Evolutionary conservation across 306 rosid genomes (phyloP).

Genomic region (Pyrus betulifolia): DNA sequence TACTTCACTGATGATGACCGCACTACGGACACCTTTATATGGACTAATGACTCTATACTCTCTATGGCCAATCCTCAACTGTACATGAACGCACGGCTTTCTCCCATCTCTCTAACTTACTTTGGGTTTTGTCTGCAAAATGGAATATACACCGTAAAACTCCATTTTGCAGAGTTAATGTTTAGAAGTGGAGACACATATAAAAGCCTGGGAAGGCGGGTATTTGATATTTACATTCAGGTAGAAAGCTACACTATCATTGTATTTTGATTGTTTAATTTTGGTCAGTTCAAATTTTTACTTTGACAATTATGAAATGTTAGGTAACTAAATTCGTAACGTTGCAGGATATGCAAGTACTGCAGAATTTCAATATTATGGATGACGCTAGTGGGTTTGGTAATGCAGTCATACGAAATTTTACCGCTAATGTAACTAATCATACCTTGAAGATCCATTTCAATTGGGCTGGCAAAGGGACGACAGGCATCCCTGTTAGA

Average conservation of each 20-base stretch:
- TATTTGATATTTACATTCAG: constrained; percentile 43
- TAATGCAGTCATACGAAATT: not conserved
- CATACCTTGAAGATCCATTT: constrained; percentile 39
- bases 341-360: constrained; percentile 28
- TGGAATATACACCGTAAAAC: constrained; percentile 31
- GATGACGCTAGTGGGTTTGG: constrained; percentile 31
- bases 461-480: constrained; percentile 38
- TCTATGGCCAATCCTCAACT: constrained; percentile 25
- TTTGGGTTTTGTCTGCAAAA: constrained; percentile 32
- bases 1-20: constrained; percentile 27
- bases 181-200: constrained; percentile 13
- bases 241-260: constrained; percentile 32
- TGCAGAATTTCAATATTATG: constrained; percentile 48
- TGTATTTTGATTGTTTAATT: not conserved
- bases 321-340: not conserved
- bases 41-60: constrained; percentile 6
- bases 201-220: constrained; percentile 44
- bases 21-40: not conserved
- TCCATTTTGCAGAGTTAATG: constrained; percentile 38
- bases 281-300: not conserved
- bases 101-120: constrained; percentile 51
- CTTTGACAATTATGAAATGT: not conserved
- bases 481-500: not conserved
- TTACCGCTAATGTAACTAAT: constrained; percentile 2
- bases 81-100: constrained; percentile 55